phyloP scores from a whole-genome alignment of 1,284 basidiomycete species.

The Vanrija sp. region DNA sequence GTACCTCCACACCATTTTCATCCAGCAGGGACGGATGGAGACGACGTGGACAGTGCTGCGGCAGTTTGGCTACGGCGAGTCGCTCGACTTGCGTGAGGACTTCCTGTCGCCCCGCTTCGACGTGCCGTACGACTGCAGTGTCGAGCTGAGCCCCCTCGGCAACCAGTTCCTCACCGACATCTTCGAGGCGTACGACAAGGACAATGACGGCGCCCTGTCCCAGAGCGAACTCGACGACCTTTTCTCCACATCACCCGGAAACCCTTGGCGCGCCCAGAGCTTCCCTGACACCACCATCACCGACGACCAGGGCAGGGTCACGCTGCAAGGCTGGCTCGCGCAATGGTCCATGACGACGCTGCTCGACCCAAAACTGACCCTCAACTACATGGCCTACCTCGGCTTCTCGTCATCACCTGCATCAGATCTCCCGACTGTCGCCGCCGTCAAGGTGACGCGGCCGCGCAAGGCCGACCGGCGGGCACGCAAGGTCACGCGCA shows the following conservation, averaged over 20 bases:
- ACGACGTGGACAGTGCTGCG: slow-evolving; percentile 97
- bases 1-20: slow-evolving; percentile 94
- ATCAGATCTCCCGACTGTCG: slow-evolving; percentile 56
- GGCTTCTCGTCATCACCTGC: slow-evolving; percentile 50
- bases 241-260: slow-evolving; percentile 91
- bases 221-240: slow-evolving; percentile 78
- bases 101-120: slow-evolving; percentile 89
- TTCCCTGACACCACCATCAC: slow-evolving; percentile 88
- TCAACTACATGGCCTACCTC: slow-evolving; percentile 89
- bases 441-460: slow-evolving; percentile 73
- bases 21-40: slow-evolving; percentile 91
- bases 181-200: slow-evolving; percentile 96
- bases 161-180: slow-evolving; percentile 98
- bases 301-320: slow-evolving; percentile 84
- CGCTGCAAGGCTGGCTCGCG: slow-evolving; percentile 94
- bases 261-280: slow-evolving; percentile 80
- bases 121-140: slow-evolving; percentile 86
- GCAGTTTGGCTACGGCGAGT: slow-evolving; percentile 94
- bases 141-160: slow-evolving; percentile 86
- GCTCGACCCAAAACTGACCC: slow-evolving; percentile 82
- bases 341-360: slow-evolving; percentile 99
- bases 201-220: slow-evolving; percentile 90
- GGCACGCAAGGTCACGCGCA: slow-evolving; percentile 79
- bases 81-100: slow-evolving; percentile 79
- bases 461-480: slow-evolving; percentile 79